phyloP scores from a whole-genome alignment of 306 rosid genomes.

The Malus asiatica region DNA sequence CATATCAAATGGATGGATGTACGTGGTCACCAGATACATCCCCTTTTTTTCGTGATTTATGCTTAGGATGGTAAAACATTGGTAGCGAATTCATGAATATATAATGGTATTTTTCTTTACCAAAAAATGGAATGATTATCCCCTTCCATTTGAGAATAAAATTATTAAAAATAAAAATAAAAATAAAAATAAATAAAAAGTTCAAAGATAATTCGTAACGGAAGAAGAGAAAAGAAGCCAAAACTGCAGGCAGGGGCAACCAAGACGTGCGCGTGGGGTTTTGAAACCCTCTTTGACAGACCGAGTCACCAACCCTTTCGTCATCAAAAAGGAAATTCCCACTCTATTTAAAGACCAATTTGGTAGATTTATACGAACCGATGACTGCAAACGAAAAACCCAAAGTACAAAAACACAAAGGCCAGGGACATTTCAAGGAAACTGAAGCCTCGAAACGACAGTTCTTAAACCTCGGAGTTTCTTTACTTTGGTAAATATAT shows the following conservation, averaged over 20 bases:
- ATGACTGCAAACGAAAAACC: background rate
- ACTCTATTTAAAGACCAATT: background rate
- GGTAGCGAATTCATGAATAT: too few species aligned
- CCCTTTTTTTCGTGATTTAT: too few species aligned
- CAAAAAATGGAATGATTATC: too few species aligned
- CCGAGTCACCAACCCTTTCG: background rate
- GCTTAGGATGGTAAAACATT: too few species aligned
- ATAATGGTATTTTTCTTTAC: too few species aligned
- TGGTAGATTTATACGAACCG: background rate
- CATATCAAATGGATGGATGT: too few species aligned
- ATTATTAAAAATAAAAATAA: too few species aligned
- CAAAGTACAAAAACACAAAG: too few species aligned
- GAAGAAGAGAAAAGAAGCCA: background rate
- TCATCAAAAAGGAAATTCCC: background rate
- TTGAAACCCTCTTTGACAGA: background rate
- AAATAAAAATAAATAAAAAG: too few species aligned
- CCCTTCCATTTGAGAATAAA: too few species aligned
- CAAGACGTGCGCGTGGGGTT: background rate
- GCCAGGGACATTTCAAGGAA: too few species aligned
- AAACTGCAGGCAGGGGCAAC: background rate
- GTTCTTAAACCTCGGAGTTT: constrained; percentile 10
- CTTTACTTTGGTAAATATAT: background rate
- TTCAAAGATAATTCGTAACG: background rate
- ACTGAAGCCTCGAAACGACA: background rate
- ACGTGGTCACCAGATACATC: too few species aligned